Conservation (phyloP, 352 stramenopile species). For the Phytophthora constricta region DNA sequence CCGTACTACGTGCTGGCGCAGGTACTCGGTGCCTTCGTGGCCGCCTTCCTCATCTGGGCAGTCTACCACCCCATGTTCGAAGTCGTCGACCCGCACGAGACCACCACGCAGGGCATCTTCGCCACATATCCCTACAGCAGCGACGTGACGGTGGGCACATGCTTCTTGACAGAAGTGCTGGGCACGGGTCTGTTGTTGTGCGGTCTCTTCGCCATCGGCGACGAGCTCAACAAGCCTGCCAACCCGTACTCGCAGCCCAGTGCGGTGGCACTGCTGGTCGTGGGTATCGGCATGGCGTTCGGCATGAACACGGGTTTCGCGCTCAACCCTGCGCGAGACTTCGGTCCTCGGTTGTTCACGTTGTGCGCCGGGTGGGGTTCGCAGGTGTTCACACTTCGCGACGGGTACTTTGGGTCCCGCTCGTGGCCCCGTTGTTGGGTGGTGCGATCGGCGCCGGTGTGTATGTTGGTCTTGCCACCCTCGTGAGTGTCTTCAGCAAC, state of each 20-base stretch:
- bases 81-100: slow-evolving; percentile 35
- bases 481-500: slow-evolving; percentile 13
- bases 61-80: slow-evolving; percentile 49
- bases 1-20: slow-evolving; percentile 42
- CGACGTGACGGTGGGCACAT: slow-evolving; percentile 25
- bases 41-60: slow-evolving; percentile 35
- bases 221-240: slow-evolving; percentile 44
- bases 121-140: slow-evolving; percentile 41
- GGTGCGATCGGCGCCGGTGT: slow-evolving; percentile 24
- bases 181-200: slow-evolving; percentile 48
- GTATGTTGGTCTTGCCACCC: slow-evolving; percentile 36
- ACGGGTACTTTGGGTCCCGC: slow-evolving; percentile 51
- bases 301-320: slow-evolving; percentile 60
- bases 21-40: slow-evolving; percentile 38
- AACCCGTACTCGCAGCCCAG: slow-evolving; percentile 33
- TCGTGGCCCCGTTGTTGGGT: slow-evolving; percentile 37
- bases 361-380: slow-evolving; percentile 36
- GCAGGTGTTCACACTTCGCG: slow-evolving; percentile 31
- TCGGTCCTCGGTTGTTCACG: slow-evolving; percentile 41
- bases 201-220: slow-evolving; percentile 47
- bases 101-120: slow-evolving; percentile 36
- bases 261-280: slow-evolving; percentile 44
- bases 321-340: slow-evolving; percentile 49
- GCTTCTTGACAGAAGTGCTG: slow-evolving; percentile 50
- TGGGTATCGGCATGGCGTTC: slow-evolving; percentile 57